Percentiles rank a stretch among this genome's conserved stretches.
Conservation (phyloP, 2,329 filamentous ascomycete genomes). For the Alternaria ethzedia region DNA sequence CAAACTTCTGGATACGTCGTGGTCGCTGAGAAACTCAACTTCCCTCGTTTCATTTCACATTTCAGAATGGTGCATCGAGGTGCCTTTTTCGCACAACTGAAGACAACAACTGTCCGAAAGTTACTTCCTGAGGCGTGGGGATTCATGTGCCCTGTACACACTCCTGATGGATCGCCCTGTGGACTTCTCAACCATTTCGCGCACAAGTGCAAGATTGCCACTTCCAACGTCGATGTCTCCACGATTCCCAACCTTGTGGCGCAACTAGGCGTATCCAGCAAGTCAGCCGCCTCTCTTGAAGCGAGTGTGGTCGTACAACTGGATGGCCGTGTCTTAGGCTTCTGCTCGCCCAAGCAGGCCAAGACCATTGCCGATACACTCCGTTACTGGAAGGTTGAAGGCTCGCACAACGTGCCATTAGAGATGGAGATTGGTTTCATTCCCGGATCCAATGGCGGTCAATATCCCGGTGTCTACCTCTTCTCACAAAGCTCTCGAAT, state of each 20-base stretch:
- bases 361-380: slow-evolving; percentile 83
- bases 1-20: slow-evolving; percentile 95
- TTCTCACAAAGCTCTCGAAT: slow-evolving; percentile 83
- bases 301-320: slow-evolving; percentile 90
- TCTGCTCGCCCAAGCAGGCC: slow-evolving; percentile 85
- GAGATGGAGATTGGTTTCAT: slow-evolving; percentile 93
- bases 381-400: slow-evolving; percentile 94
- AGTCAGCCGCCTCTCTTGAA: slow-evolving; percentile 77
- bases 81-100: slow-evolving; percentile 97
- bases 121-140: slow-evolving; percentile 96
- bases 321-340: slow-evolving; percentile 88
- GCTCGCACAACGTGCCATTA: slow-evolving; percentile 76
- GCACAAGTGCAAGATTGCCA: slow-evolving; percentile 92
- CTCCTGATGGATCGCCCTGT: slow-evolving; percentile 93
- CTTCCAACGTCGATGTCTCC: slow-evolving; percentile 74
- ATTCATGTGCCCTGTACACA: slow-evolving; percentile 92
- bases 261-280: slow-evolving; percentile 78
- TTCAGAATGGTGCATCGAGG: slow-evolving; percentile 99
- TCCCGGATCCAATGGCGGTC: slow-evolving; percentile 85
- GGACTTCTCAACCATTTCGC: slow-evolving; percentile 93
- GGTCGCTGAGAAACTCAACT: slow-evolving; percentile 91
- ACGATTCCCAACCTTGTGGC: slow-evolving; percentile 74
- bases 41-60: slow-evolving; percentile 96
- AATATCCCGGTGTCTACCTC: slow-evolving; percentile 96
- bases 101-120: slow-evolving; percentile 96